Evolutionary conservation across 2,329 filamentous ascomycete genomes (phyloP).

Genomic region (Mycosphaerella sp.): DNA sequence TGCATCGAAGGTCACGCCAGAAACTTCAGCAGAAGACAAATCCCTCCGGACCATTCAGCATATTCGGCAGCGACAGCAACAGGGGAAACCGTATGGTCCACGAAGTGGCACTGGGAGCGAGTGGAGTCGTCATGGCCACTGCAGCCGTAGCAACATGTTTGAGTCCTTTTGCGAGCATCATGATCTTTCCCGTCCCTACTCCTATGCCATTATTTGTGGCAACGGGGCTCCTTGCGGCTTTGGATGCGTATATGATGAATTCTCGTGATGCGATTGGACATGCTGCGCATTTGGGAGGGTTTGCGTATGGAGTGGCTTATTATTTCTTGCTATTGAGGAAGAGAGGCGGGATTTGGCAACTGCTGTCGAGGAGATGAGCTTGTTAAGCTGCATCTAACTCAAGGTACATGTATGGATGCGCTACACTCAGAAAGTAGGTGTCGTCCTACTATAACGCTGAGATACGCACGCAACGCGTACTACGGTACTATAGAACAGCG

Average conservation of each 20-base stretch:
- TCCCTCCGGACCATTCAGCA: not conserved
- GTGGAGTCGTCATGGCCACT: constrained; percentile 40
- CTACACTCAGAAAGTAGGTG: no score
- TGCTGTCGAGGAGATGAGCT: not conserved
- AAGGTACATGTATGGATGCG: no score
- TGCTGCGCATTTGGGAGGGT: constrained; percentile 43
- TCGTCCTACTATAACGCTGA: no score
- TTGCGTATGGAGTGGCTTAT: constrained; percentile 35
- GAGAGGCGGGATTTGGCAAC: constrained; percentile 1
- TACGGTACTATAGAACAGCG: no score
- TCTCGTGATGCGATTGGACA: constrained; percentile 33
- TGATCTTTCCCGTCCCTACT: constrained; percentile 38
- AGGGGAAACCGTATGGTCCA: not conserved
- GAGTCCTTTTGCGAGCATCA: constrained; percentile 30
- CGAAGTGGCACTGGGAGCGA: constrained; percentile 34
- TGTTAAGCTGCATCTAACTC: not conserved
- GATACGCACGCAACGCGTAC: no score
- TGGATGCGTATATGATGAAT: constrained; percentile 39
- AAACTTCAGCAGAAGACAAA: not conserved
- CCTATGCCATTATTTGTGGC: constrained; percentile 38
- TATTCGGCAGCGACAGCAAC: not conserved
- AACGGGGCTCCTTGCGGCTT: constrained; percentile 33
- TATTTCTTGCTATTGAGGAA: constrained; percentile 22
- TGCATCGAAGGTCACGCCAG: constrained; percentile 11
- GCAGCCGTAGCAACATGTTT: constrained; percentile 37